Conservation (phyloP, 2,329 filamentous ascomycete species). For the Tolypocladium amazonense region DNA sequence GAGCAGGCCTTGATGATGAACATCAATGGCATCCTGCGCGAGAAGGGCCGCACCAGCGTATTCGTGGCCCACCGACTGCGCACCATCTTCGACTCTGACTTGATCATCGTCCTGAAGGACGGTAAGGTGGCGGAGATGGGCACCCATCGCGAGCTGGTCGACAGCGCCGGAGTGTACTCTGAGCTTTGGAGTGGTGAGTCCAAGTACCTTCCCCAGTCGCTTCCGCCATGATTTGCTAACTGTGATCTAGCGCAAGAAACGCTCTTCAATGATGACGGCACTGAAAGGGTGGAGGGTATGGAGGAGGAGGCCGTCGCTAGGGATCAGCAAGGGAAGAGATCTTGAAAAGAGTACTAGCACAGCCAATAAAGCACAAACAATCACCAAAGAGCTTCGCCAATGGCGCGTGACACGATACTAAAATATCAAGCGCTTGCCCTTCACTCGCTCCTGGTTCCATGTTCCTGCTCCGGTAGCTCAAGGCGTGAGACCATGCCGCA, state of each 20-base stretch:
- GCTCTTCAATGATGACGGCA: constrained; percentile 38
- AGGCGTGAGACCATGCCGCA: no score
- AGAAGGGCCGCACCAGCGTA: constrained; percentile 82
- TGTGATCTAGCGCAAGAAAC: constrained; percentile 47
- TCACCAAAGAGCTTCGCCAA: neutral
- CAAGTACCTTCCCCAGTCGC: neutral
- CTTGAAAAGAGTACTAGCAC: neutral
- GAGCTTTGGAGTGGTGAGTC: constrained; percentile 80
- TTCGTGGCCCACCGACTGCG: constrained; percentile 89
- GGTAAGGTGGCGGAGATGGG: constrained; percentile 82
- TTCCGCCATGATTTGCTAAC: neutral
- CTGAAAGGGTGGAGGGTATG: constrained; percentile 24
- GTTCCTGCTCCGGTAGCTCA: no score
- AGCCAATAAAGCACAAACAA: neutral
- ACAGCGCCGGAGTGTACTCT: constrained; percentile 69
- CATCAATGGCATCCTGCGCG: constrained; percentile 84
- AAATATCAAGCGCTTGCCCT: no score
- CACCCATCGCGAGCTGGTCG: constrained; percentile 75
- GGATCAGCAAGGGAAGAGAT: neutral
- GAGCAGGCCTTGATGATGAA: constrained; percentile 84
- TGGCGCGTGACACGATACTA: neutral
- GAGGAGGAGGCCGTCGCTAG: constrained; percentile 7
- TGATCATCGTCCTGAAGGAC: constrained; percentile 82
- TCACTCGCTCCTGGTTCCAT: no score
- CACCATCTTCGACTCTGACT: constrained; percentile 86